A percentile compares a stretch with the other conserved stretches of the same genome.
Conservation (phyloP, 1,139 yeast species). For the Pichia sp. region DNA sequence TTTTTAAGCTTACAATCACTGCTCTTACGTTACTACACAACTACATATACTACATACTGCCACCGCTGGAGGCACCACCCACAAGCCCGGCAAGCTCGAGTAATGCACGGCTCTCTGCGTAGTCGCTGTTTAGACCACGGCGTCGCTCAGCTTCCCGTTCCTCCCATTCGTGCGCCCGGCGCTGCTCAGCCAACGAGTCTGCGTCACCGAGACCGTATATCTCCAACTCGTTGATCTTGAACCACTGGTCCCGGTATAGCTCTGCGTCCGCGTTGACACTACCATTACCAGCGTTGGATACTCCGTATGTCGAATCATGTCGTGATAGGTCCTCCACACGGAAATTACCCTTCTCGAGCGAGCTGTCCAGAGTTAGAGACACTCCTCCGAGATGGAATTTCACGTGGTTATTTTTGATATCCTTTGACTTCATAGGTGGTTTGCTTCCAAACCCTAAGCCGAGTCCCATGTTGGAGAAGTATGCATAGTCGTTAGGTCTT, state of each 20-base stretch:
- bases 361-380: slow-evolving; percentile 69
- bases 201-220: slow-evolving; percentile 89
- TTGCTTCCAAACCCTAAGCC: slow-evolving; percentile 77
- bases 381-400: slow-evolving; percentile 55
- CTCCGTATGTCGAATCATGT: too few relatives aligned
- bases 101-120: slow-evolving; percentile 80
- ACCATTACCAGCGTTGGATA: slow-evolving; percentile 1
- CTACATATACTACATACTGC: too few relatives aligned
- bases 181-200: slow-evolving; percentile 69
- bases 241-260: slow-evolving; percentile 49
- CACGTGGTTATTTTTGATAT: slow-evolving; percentile 3
- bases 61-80: too few relatives aligned
- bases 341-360: slow-evolving; percentile 75
- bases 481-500: slow-evolving; percentile 36
- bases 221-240: slow-evolving; percentile 68
- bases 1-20: too few relatives aligned
- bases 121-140: slow-evolving; percentile 55
- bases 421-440: slow-evolving; percentile 48
- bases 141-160: slow-evolving; percentile 76
- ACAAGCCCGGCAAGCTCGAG: slow-evolving; percentile 89
- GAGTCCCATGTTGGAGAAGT: slow-evolving; percentile 62
- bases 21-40: too few relatives aligned
- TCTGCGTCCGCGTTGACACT: not conserved
- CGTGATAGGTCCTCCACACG: slow-evolving; percentile 57
- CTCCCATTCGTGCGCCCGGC: slow-evolving; percentile 86